phyloP scores from a whole-genome alignment of 208 protist species.

The Trypanosoma grayi region DNA sequence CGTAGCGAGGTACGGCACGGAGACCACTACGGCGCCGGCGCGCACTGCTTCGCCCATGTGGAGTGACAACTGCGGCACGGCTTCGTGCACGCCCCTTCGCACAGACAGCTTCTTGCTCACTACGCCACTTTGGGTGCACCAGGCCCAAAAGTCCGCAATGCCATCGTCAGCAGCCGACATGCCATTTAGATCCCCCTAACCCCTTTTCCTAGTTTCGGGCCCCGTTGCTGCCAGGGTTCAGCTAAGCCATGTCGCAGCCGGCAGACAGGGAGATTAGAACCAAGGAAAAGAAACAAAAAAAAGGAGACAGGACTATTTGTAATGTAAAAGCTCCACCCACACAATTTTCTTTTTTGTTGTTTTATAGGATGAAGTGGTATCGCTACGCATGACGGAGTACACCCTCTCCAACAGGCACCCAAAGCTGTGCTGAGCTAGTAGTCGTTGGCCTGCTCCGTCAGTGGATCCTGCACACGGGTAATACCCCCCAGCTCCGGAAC shows the following conservation, averaged over 20 bases:
- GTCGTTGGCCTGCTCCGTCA: conserved; percentile 45
- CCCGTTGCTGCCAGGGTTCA: too few species aligned
- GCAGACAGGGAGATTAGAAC: not conserved
- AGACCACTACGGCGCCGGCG: conserved; percentile 52
- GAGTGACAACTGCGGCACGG: conserved; percentile 32
- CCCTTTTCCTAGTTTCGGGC: not conserved
- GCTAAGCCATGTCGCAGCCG: too few species aligned
- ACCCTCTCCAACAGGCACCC: not conserved
- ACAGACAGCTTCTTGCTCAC: conserved; percentile 58
- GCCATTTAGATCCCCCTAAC: not conserved
- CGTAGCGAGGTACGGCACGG: conserved; percentile 63
- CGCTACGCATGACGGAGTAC: not conserved
- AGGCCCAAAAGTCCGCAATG: conserved; percentile 60
- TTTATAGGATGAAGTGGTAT: not conserved
- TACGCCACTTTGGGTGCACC: conserved; percentile 50
- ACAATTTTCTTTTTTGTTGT: not conserved
- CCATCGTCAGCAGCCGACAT: conserved; percentile 16
- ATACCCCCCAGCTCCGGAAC: conserved; percentile 81
- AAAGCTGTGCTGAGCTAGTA: conserved; percentile 40
- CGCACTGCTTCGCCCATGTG: conserved; percentile 36
- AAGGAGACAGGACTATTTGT: not conserved
- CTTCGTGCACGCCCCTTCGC: conserved; percentile 1
- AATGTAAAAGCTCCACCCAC: not conserved
- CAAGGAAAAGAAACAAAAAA: not conserved
- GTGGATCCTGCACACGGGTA: conserved; percentile 72